phyloP scores from a whole-genome alignment of 2,329 filamentous ascomycete species.

The Hypoxylon sp. region DNA sequence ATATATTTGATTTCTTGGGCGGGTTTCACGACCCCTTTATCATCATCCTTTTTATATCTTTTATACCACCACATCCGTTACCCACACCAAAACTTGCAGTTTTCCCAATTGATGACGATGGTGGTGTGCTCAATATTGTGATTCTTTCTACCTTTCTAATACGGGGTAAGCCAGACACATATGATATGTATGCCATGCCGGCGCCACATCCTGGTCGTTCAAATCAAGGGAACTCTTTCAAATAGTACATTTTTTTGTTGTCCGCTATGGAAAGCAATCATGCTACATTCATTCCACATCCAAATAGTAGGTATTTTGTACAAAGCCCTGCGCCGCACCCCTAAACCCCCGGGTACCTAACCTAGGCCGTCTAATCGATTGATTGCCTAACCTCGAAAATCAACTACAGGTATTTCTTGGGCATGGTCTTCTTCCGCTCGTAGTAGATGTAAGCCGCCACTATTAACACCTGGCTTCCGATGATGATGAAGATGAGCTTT shows the following conservation, averaged over 20 bases:
- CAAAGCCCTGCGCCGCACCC: constrained; percentile 29
- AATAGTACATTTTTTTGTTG: constrained; percentile 21
- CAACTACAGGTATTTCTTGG: constrained; percentile 89
- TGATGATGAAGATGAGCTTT: constrained; percentile 76
- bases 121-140: not conserved
- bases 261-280: constrained; percentile 25
- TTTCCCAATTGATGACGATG: not conserved
- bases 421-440: constrained; percentile 82
- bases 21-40: constrained; percentile 18
- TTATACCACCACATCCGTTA: not conserved
- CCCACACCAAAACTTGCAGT: not conserved
- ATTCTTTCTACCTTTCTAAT: not conserved
- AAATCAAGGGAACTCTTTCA: constrained; percentile 3
- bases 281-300: constrained; percentile 32
- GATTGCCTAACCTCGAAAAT: not conserved
- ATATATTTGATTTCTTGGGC: constrained; percentile 3
- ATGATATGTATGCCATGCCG: not conserved
- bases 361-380: constrained; percentile 3
- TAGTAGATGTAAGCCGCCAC: constrained; percentile 80
- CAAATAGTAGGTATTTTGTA: constrained; percentile 38
- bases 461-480: constrained; percentile 81
- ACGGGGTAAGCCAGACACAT: not conserved
- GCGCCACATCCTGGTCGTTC: constrained; percentile 1
- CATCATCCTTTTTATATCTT: not conserved
- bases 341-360: not conserved